These are phyloP conservation scores for Purpureocillium lavendulum DNA, from an alignment of 2,329 filamentous ascomycete genomes.

Conservation along the genomic window DNA sequence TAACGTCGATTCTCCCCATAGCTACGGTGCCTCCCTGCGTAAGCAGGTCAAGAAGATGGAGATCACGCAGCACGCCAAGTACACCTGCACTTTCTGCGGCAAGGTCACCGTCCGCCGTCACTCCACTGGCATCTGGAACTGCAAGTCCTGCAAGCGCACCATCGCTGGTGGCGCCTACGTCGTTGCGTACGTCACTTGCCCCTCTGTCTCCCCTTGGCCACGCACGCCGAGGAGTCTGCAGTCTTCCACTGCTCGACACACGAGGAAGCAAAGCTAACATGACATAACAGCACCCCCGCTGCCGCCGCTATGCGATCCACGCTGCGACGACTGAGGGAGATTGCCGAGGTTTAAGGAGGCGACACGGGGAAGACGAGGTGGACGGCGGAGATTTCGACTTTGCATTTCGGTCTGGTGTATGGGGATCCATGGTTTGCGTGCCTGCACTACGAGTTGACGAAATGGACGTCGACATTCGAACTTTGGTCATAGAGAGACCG, in stretches of 20 bases:
- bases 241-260: too few relatives aligned
- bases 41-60: constrained; percentile 99
- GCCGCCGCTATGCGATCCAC: constrained; percentile 93
- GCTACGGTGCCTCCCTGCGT: constrained; percentile 98
- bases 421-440: constrained; percentile 33
- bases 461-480: constrained; percentile 31
- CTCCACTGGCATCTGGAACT: constrained; percentile 94
- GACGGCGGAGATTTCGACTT: constrained; percentile 26
- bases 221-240: too few relatives aligned
- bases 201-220: too few relatives aligned
- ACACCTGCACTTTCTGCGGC: constrained; percentile 97
- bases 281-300: constrained; percentile 66
- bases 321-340: constrained; percentile 93
- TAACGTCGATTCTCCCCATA: constrained; percentile 23
- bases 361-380: constrained; percentile 16
- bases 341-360: constrained; percentile 76
- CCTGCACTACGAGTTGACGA: constrained; percentile 34
- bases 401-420: constrained; percentile 39
- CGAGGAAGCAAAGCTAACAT: neutral
- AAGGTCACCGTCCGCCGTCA: constrained; percentile 90
- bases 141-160: constrained; percentile 90
- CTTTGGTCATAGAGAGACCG: constrained; percentile 30
- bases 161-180: constrained; percentile 70
- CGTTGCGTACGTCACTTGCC: constrained; percentile 70
- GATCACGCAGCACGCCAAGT: constrained; percentile 96